Conservation (phyloP, 495 filamentous ascomycete genomes). For the Penicillium antarcticum region DNA sequence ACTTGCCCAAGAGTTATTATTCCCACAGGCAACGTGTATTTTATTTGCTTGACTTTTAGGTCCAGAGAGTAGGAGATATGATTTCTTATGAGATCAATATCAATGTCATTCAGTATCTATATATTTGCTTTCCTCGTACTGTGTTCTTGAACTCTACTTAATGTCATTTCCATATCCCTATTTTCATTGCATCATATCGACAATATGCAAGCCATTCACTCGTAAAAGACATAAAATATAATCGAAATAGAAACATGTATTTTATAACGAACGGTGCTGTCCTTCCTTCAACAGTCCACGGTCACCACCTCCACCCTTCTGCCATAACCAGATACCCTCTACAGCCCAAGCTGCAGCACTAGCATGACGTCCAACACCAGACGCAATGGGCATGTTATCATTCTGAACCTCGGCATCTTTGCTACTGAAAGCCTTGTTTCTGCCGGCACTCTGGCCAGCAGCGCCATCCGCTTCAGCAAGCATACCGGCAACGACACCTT, state of each 20-base stretch:
- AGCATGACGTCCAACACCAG: slow-evolving; percentile 48
- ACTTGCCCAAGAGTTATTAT: background rate
- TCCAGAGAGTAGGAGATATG: too few species aligned
- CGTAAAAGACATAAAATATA: background rate
- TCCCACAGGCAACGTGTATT: background rate
- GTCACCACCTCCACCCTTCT: slow-evolving; percentile 68
- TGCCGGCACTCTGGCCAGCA: slow-evolving; percentile 6
- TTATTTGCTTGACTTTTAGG: background rate
- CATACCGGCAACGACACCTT: slow-evolving; percentile 69
- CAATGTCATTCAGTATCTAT: too few species aligned
- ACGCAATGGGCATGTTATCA: slow-evolving; percentile 13
- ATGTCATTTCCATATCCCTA: too few species aligned
- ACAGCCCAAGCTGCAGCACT: slow-evolving; percentile 77
- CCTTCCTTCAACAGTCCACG: slow-evolving; percentile 39
- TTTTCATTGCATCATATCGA: too few species aligned
- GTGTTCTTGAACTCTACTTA: too few species aligned
- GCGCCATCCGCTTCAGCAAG: slow-evolving; percentile 60
- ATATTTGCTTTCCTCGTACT: too few species aligned
- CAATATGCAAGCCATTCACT: too few species aligned
- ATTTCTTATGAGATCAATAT: too few species aligned
- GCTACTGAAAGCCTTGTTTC: slow-evolving; percentile 10
- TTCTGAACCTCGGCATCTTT: slow-evolving; percentile 11
- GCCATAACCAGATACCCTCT: slow-evolving; percentile 89
- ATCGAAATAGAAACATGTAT: background rate
- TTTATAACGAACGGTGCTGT: slow-evolving; percentile 29